These are phyloP conservation scores for Ceratocystiopsis minuta DNA, from an alignment of 2,329 filamentous ascomycete genomes.

Conservation along the genomic window DNA sequence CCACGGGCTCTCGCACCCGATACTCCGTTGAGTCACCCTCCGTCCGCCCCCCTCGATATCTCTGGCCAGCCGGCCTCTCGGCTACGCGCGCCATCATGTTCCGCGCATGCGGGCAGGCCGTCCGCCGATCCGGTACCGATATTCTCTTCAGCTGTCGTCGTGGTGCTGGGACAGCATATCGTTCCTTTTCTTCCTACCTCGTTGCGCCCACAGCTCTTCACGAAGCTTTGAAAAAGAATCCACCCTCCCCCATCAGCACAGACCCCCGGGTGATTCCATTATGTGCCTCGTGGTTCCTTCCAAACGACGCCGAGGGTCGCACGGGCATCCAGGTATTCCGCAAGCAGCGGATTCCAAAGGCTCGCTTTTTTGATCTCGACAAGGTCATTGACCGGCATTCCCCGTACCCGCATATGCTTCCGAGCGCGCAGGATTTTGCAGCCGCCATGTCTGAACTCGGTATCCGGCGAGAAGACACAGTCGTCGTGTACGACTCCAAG, in stretches of 20 bases:
- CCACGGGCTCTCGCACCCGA: too few species aligned
- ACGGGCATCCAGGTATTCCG: slow-evolving; percentile 68
- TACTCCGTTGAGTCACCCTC: too few species aligned
- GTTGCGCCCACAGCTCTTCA: slow-evolving; percentile 70
- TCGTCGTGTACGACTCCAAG: slow-evolving; percentile 86
- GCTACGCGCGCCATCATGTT: too few species aligned
- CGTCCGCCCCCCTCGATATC: too few species aligned
- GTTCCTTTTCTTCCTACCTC: slow-evolving; percentile 58
- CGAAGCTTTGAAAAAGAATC: slow-evolving; percentile 66
- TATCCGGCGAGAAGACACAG: slow-evolving; percentile 68
- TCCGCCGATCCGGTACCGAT: too few species aligned
- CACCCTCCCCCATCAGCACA: slow-evolving; percentile 60
- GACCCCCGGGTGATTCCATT: slow-evolving; percentile 73
- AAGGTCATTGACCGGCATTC: slow-evolving; percentile 73
- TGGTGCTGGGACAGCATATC: too few species aligned
- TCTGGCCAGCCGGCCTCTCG: too few species aligned
- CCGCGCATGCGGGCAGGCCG: too few species aligned
- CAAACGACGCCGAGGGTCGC: slow-evolving; percentile 56
- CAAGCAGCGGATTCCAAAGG: slow-evolving; percentile 67
- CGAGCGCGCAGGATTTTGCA: slow-evolving; percentile 61
- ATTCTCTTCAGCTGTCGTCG: too few species aligned
- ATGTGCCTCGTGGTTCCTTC: slow-evolving; percentile 90
- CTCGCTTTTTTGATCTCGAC: slow-evolving; percentile 93
- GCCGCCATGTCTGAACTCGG: slow-evolving; percentile 78
- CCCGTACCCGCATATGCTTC: slow-evolving; percentile 93